Evolutionary conservation across 139 green algal genomes (phyloP), one percentile per base, ranked within the genome.

Genomic region (Tetraselmis chui): DNA sequence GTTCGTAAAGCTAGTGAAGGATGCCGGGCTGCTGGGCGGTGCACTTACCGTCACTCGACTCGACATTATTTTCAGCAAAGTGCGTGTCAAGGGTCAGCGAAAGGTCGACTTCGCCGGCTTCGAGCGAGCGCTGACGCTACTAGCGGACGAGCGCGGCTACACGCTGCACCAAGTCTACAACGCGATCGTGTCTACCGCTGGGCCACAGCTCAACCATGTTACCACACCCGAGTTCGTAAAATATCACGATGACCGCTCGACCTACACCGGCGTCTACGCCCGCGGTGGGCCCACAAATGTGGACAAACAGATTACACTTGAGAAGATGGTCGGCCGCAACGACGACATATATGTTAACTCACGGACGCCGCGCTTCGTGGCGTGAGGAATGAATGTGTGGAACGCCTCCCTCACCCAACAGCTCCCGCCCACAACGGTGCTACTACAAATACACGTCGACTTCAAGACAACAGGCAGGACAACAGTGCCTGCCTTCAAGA

Each of bases 21-120:
- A 95, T 1, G 82, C 80, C 11, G 85, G 87, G 22, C 80, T 95
- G 32, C 67, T 95, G 28, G 89, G 83, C 75, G 78, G 75, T 30
- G 58, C 76, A 26, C 84, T 91, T 27, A 92, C 28, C 77, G 75
- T 74, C 32, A 92, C 87, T 1, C 30, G 84, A 1, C 89, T 89
- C 0, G 92, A 95, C 78, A 85, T 95, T 28, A 84, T 88, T 30
- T 95, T 92, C 84, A 67, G 86, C 81, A 92, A 91, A 27, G 90
- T 84, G 77, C 92, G 92, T 59, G 29, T 80, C 58, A 87, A 88
- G 86, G 89, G 86, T 0, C 28, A 80, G 2, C 85, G 85, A 31
- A 92, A 88, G 79, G 89, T 94, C 30, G 59, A 76, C 59, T 94
- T 87, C 75, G 77, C 30, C 0, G 83, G 86, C 74, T 94, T 94